These are phyloP conservation scores for Scedosporium minutisporum DNA, from an alignment of 2,329 filamentous ascomycete species.

Conservation along the genomic window DNA sequence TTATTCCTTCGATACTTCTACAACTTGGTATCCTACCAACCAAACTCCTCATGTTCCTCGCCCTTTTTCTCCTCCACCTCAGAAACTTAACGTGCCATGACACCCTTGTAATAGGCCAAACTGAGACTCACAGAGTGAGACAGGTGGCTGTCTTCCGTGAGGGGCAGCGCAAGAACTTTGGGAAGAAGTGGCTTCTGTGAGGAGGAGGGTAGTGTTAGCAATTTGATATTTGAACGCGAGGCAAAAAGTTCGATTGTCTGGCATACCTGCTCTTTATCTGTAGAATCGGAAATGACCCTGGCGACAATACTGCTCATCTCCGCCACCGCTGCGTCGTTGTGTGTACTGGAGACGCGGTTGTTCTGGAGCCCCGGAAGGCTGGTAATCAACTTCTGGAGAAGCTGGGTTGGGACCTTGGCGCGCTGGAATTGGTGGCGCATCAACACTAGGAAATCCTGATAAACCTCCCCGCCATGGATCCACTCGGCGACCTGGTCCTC, in stretches of 20 bases:
- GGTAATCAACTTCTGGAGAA: conserved; percentile 47
- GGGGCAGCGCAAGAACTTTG: conserved; percentile 46
- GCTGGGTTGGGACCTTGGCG: conserved; percentile 28
- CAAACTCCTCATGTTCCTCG: neutral
- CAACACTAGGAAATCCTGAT: conserved; percentile 50
- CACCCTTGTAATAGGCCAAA: conserved; percentile 55
- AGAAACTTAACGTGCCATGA: conserved; percentile 36
- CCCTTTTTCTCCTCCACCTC: neutral
- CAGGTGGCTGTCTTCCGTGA: conserved; percentile 65
- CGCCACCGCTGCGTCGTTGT: conserved; percentile 63
- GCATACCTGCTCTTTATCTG: conserved; percentile 48
- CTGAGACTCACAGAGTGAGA: conserved; percentile 62
- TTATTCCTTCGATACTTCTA: neutral
- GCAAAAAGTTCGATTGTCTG: no score
- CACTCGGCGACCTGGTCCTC: conserved; percentile 59
- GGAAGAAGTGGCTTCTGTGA: conserved; percentile 19
- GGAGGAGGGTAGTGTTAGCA: conserved; percentile 12
- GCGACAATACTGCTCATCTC: conserved; percentile 74
- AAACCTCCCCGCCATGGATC: conserved; percentile 72
- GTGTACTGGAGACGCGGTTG: conserved; percentile 23
- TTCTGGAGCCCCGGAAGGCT: conserved; percentile 47
- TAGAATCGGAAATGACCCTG: conserved; percentile 44
- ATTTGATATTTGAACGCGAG: neutral
- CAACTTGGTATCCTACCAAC: neutral
- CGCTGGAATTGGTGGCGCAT: conserved; percentile 28